Conservation (phyloP, 2,329 filamentous ascomycete genomes). For the Pseudophaeomoniella oleicola region DNA sequence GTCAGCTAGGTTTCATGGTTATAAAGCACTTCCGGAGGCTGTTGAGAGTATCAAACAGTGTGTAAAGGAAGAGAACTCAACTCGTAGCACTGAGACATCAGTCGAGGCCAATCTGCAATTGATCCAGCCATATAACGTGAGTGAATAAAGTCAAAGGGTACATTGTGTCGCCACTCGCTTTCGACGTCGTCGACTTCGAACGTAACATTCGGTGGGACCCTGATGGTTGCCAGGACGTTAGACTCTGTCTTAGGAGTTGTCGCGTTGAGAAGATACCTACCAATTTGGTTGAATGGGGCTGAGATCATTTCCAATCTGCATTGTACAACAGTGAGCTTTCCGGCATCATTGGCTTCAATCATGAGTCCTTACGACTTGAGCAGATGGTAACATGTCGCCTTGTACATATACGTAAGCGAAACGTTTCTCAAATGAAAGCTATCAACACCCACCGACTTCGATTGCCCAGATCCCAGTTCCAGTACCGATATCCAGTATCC, state of each 20-base stretch:
- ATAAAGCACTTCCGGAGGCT: too few relatives aligned
- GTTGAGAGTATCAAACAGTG: too few relatives aligned
- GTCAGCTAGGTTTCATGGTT: too few relatives aligned
- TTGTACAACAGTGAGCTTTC: too few relatives aligned
- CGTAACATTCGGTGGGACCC: constrained; percentile 39
- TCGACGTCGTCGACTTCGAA: constrained; percentile 46
- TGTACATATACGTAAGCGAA: neutral
- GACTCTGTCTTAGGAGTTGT: neutral
- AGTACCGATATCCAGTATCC: constrained; percentile 11
- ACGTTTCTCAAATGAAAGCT: too few relatives aligned
- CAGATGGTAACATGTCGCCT: constrained; percentile 15
- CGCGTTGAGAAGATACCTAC: constrained; percentile 3
- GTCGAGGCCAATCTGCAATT: constrained; percentile 39
- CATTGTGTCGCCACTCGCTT: constrained; percentile 39
- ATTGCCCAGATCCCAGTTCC: constrained; percentile 16
- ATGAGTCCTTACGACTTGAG: constrained; percentile 8
- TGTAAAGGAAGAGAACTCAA: constrained; percentile 10
- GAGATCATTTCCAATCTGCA: constrained; percentile 14
- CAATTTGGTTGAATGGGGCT: constrained; percentile 14
- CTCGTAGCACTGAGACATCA: constrained; percentile 34
- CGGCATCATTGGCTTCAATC: constrained; percentile 6
- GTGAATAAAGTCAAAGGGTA: constrained; percentile 48
- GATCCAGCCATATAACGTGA: constrained; percentile 42
- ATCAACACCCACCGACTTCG: constrained; percentile 7
- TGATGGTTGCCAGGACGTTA: constrained; percentile 1